phyloP scores from a whole-genome alignment of 805 yeast genomes.

The Hanseniaspora pseudoguilliermondii region DNA sequence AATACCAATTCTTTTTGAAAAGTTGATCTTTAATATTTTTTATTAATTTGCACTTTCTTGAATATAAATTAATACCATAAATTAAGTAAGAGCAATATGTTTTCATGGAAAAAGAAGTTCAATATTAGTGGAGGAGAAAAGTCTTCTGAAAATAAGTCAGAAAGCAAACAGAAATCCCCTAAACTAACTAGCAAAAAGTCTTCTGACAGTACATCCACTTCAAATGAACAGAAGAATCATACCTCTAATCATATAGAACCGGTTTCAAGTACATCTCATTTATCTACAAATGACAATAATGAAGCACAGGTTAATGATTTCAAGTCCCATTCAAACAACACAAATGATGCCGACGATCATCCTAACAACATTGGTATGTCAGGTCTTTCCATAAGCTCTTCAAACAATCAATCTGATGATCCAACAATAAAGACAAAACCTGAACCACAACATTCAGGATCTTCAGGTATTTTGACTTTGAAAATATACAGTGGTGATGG shows the following conservation, averaged over 20 bases:
- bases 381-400: neutral
- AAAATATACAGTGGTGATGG: conserved; percentile 61
- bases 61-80: too few relatives aligned
- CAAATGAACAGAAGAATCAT: neutral
- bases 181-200: neutral
- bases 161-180: neutral
- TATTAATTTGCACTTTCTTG: too few relatives aligned
- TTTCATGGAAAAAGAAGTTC: conserved; percentile 12
- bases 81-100: neutral
- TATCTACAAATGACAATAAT: neutral
- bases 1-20: too few relatives aligned
- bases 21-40: too few relatives aligned
- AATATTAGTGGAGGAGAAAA: conserved; percentile 7
- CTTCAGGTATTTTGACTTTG: conserved; percentile 56
- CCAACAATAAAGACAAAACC: neutral
- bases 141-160: neutral
- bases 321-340: neutral
- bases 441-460: conserved; percentile 7
- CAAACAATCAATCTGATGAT: neutral
- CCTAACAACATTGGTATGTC: neutral
- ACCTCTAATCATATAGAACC: neutral
- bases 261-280: neutral
- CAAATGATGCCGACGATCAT: neutral
- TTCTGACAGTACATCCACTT: neutral
- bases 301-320: too few relatives aligned